A percentile compares a stretch with the other conserved stretches of the same genome.
Conservation (phyloP, 495 filamentous ascomycete genomes). For the Aspergillus funiculosus region DNA sequence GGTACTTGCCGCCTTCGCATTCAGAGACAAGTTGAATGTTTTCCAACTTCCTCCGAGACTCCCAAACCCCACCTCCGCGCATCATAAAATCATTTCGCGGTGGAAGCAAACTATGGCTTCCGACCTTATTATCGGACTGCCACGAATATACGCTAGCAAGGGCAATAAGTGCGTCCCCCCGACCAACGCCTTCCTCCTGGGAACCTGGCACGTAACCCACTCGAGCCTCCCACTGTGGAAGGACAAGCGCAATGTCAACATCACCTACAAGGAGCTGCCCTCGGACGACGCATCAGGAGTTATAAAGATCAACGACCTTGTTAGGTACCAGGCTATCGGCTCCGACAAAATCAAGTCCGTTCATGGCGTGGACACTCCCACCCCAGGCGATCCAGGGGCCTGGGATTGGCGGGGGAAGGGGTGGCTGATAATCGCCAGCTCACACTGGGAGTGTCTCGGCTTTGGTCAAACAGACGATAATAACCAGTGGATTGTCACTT, state of each 20-base stretch:
- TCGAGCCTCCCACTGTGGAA: slow-evolving; percentile 73
- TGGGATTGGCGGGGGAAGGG: slow-evolving; percentile 73
- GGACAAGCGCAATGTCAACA: slow-evolving; percentile 60
- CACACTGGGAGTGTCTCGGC: slow-evolving; percentile 70
- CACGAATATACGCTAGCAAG: slow-evolving; percentile 13
- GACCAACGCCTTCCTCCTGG: slow-evolving; percentile 51
- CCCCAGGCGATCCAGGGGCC: slow-evolving; percentile 30
- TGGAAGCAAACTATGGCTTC: slow-evolving; percentile 19
- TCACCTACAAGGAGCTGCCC: slow-evolving; percentile 57
- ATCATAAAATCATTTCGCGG: no score
- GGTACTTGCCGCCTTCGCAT: no score
- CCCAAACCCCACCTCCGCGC: neutral
- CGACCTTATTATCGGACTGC: slow-evolving; percentile 13
- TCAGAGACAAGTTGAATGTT: no score
- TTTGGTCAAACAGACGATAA: slow-evolving; percentile 50
- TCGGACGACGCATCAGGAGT: slow-evolving; percentile 15
- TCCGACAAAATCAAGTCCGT: slow-evolving; percentile 52
- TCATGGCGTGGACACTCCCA: slow-evolving; percentile 56
- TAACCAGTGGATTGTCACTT: slow-evolving; percentile 63
- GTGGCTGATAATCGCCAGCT: slow-evolving; percentile 55
- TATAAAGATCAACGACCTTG: slow-evolving; percentile 57
- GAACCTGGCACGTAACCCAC: slow-evolving; percentile 64
- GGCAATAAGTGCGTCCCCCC: slow-evolving; percentile 42
- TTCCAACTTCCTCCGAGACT: no score
- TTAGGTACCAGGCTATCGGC: slow-evolving; percentile 52